Evolutionary conservation across 225 moss, liverwort and hornwort species (phyloP).

Genomic region (Sphagnum tenellum): DNA sequence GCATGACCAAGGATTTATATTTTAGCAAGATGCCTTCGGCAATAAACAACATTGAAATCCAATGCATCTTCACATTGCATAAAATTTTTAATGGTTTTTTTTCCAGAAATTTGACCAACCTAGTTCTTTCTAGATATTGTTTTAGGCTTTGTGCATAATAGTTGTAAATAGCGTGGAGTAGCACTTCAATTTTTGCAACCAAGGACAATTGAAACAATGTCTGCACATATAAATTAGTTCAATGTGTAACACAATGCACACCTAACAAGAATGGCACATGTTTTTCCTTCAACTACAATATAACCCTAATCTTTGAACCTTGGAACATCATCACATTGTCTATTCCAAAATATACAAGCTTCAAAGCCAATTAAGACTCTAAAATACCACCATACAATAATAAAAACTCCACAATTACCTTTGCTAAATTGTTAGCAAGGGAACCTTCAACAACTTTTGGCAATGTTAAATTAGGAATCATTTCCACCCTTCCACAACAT

Average conservation of each 20-base stretch:
- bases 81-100: not conserved
- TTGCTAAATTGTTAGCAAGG: too few relatives aligned
- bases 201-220: not conserved
- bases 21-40: not conserved
- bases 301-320: not conserved
- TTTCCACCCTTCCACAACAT: not conserved
- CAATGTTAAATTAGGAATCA: too few relatives aligned
- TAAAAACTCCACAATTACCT: not conserved
- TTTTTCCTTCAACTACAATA: not conserved
- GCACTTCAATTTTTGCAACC: not conserved
- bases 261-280: constrained; percentile 1
- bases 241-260: not conserved
- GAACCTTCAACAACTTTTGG: too few relatives aligned
- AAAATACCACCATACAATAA: not conserved
- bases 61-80: not conserved
- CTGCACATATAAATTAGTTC: not conserved
- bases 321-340: not conserved
- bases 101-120: not conserved
- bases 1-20: not conserved
- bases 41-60: not conserved
- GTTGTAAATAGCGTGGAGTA: too few relatives aligned
- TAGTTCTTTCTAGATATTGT: not conserved
- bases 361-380: not conserved
- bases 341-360: not conserved
- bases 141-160: not conserved